Evolutionary conservation across 352 stramenopile species (phyloP).

Genomic region (Achlya hypogyna): DNA sequence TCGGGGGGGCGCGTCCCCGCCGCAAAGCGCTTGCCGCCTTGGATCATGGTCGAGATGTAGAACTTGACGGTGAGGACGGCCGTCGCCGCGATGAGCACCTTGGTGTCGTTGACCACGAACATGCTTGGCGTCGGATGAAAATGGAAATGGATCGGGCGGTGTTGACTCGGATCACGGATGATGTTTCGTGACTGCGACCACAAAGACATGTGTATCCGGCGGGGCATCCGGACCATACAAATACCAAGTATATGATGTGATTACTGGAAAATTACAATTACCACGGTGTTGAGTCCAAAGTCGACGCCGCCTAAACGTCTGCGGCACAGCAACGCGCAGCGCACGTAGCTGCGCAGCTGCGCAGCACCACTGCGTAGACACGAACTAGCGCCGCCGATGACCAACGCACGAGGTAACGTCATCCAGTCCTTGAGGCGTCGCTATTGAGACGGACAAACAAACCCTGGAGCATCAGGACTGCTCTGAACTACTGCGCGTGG

Average conservation of each 20-base stretch:
- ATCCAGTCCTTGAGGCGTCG: too few relatives aligned
- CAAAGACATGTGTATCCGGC: background rate
- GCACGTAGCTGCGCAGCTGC: too few relatives aligned
- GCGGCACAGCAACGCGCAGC: too few relatives aligned
- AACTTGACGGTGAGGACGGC: slow-evolving; percentile 39
- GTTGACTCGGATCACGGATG: background rate
- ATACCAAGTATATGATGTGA: background rate
- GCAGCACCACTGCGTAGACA: too few relatives aligned
- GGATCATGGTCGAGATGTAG: slow-evolving; percentile 27
- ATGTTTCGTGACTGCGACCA: background rate
- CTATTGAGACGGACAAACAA: too few relatives aligned
- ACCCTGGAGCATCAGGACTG: too few relatives aligned
- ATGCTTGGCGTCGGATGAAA: too few relatives aligned
- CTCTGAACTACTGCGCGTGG: too few relatives aligned
- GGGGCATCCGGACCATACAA: background rate
- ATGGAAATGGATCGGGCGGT: too few relatives aligned
- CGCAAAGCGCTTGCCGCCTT: slow-evolving; percentile 30
- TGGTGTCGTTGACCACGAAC: slow-evolving; percentile 25
- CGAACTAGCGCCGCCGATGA: too few relatives aligned
- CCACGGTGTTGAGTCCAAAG: background rate
- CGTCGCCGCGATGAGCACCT: slow-evolving; percentile 32
- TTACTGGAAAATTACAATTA: background rate
- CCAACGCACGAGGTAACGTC: too few relatives aligned
- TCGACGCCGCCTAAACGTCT: background rate
- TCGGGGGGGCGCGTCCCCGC: slow-evolving; percentile 33